Percentiles rank a stretch among this genome's conserved stretches.
phyloP scores from a whole-genome alignment of 768 basidiomycete genomes.

The Mycena albidolilacea region DNA sequence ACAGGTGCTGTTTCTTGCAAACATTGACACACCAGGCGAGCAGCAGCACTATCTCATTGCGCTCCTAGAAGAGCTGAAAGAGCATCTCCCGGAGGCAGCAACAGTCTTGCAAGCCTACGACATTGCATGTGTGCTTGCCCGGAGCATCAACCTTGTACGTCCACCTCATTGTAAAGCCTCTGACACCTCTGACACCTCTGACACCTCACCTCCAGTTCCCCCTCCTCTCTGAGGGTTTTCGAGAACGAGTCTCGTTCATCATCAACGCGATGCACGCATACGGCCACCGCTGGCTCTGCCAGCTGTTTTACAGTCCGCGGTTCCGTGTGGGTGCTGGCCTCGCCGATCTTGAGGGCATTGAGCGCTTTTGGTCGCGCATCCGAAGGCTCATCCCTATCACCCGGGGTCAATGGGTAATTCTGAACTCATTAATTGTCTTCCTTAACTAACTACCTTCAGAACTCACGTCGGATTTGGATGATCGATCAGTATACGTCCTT shows the following conservation, averaged over 20 bases:
- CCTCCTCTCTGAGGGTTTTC: constrained; percentile 39
- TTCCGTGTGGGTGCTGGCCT: constrained; percentile 49
- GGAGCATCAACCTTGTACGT: constrained; percentile 39
- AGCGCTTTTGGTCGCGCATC: no score
- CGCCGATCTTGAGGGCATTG: constrained; percentile 53
- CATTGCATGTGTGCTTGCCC: constrained; percentile 50
- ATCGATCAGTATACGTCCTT: no score
- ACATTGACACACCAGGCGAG: constrained; percentile 57
- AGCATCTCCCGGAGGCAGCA: constrained; percentile 44
- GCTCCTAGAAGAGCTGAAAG: constrained; percentile 49
- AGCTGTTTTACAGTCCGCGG: constrained; percentile 52
- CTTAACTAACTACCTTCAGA: no score
- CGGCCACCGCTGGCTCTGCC: constrained; percentile 53
- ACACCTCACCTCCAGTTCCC: constrained; percentile 39
- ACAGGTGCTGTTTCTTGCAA: constrained; percentile 53
- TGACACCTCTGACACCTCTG: background rate
- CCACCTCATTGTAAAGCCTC: background rate
- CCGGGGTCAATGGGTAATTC: constrained; percentile 39
- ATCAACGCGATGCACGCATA: constrained; percentile 54
- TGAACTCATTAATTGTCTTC: no score
- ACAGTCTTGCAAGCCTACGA: constrained; percentile 51
- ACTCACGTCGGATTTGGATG: no score
- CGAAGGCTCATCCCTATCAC: constrained; percentile 19
- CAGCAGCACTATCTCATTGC: constrained; percentile 56
- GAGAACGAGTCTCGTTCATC: constrained; percentile 40